Conservation (phyloP, 208 protist genomes). For the Trypanosoma theileri region DNA sequence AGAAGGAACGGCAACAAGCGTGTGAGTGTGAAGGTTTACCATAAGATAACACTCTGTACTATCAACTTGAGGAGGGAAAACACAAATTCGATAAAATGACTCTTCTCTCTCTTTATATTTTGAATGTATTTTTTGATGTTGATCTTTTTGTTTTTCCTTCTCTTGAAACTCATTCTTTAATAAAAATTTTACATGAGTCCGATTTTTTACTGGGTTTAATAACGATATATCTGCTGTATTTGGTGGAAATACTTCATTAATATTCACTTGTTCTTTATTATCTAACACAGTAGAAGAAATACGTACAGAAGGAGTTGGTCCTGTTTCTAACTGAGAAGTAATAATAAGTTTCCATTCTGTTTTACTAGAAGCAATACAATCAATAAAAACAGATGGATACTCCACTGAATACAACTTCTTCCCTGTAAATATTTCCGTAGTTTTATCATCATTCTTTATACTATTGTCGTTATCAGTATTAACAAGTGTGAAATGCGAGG, state of each 20-base stretch:
- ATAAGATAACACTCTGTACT: neutral
- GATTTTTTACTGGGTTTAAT: neutral
- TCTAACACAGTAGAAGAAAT: neutral
- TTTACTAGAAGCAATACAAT: neutral
- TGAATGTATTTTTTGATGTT: neutral
- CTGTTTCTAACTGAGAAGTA: neutral
- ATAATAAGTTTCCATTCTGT: neutral
- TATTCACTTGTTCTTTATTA: neutral
- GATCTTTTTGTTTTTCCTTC: neutral
- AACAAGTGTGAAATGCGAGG: conserved; percentile 20
- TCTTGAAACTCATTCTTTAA: neutral
- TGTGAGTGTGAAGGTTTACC: neutral
- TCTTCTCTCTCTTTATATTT: neutral
- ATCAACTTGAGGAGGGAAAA: neutral
- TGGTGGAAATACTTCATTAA: neutral
- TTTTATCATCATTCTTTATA: neutral
- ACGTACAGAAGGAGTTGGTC: neutral
- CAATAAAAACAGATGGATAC: conserved; percentile 4
- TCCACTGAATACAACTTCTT: conserved; percentile 5
- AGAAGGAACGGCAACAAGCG: conserved; percentile 1
- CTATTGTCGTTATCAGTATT: neutral
- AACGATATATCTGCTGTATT: neutral
- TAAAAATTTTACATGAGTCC: neutral
- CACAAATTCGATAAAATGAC: neutral
- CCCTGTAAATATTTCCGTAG: neutral